phyloP scores from a whole-genome alignment of 345 rosid genomes.

The Erucastrum elatum region DNA sequence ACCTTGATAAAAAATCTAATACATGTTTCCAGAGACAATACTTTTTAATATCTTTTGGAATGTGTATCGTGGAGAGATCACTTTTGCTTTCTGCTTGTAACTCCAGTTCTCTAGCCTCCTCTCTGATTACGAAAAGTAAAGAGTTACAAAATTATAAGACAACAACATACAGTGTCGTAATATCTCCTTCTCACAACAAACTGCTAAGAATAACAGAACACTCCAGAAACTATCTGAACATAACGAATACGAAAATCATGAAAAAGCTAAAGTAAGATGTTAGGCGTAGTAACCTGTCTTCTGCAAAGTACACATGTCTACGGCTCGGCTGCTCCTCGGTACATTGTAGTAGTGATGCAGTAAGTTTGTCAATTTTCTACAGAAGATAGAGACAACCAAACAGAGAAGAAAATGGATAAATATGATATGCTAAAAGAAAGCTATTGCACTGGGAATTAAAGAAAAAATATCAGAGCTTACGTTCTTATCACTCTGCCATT shows the following conservation, averaged over 20 bases:
- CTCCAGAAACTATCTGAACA: background rate
- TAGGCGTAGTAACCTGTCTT: slow-evolving; percentile 61
- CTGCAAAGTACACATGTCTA: slow-evolving; percentile 70
- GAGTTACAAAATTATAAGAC: background rate
- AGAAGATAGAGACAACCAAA: background rate
- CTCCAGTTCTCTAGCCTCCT: slow-evolving; percentile 68
- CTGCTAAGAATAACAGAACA: background rate
- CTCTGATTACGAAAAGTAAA: slow-evolving; percentile 44
- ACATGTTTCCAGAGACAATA: slow-evolving; percentile 16
- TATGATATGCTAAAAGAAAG: background rate
- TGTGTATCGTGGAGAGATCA: slow-evolving; percentile 24
- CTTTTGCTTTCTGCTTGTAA: slow-evolving; percentile 37
- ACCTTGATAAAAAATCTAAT: background rate
- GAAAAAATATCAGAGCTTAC: slow-evolving; percentile 26
- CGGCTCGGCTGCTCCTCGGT: slow-evolving; percentile 49
- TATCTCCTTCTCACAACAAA: background rate
- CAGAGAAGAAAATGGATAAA: background rate
- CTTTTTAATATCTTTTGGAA: slow-evolving; percentile 70
- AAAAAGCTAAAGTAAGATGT: background rate
- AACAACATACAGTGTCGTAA: background rate
- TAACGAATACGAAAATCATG: background rate
- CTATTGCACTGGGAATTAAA: background rate
- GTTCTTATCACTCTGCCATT: slow-evolving; percentile 79
- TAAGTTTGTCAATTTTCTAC: slow-evolving; percentile 85
- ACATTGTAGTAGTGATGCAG: slow-evolving; percentile 74